phyloP scores from a whole-genome alignment of 257 asterid genomes.

The Catharanthus roseus region DNA sequence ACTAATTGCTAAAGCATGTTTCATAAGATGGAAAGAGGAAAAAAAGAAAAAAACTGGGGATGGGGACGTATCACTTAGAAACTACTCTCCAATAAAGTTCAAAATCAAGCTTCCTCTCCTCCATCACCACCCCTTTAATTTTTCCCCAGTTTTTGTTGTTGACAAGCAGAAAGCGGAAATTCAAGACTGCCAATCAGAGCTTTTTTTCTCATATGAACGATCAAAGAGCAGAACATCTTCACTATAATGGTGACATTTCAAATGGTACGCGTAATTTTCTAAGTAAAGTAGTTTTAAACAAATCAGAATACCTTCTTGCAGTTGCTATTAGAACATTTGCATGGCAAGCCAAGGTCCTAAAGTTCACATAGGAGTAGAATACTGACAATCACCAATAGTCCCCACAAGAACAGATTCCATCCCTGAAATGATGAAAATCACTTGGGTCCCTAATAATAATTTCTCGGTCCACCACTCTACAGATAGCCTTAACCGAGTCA shows the following conservation, averaged over 20 bases:
- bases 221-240: neutral
- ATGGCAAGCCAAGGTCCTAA: neutral
- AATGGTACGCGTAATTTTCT: neutral
- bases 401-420: conserved; percentile 29
- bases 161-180: neutral
- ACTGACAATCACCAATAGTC: conserved; percentile 19
- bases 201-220: neutral
- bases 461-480: conserved; percentile 16
- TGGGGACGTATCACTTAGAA: neutral
- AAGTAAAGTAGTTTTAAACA: neutral
- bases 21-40: neutral
- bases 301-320: neutral
- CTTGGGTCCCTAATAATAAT: conserved; percentile 19
- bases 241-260: too few relatives aligned
- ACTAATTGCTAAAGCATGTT: neutral
- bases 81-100: neutral
- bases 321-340: neutral
- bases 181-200: neutral
- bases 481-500: conserved; percentile 16
- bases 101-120: neutral
- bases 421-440: conserved; percentile 29
- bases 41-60: neutral
- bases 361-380: too few relatives aligned
- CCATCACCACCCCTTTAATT: neutral
- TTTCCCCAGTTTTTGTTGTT: neutral